Percentiles rank a stretch among this genome's conserved stretches.
phyloP scores from a whole-genome alignment of 2,329 filamentous ascomycete species.

The Seiridium cupressi region DNA sequence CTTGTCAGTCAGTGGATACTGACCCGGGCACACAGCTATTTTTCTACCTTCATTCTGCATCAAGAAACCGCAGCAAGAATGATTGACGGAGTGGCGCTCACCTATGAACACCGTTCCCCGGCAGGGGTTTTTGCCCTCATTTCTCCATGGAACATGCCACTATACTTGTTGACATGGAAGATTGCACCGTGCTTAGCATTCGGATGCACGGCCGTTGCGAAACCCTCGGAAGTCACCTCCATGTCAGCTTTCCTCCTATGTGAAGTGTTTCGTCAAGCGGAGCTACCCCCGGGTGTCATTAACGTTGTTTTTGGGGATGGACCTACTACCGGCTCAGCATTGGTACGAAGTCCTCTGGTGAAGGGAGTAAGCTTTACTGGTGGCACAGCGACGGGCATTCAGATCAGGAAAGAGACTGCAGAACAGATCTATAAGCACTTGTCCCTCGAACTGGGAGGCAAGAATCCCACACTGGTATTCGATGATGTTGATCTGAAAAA shows the following conservation, averaged over 20 bases:
- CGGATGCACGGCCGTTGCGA: conserved; percentile 32
- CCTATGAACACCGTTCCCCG: conserved; percentile 32
- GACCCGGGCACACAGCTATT: conserved; percentile 20
- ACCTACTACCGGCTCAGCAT: conserved; percentile 25
- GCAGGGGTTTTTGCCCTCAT: conserved; percentile 31
- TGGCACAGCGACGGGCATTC: conserved; percentile 28
- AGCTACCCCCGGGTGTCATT: conserved; percentile 26
- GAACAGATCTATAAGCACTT: conserved; percentile 30
- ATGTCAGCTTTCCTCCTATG: conserved; percentile 28
- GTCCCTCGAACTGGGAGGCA: conserved; percentile 41
- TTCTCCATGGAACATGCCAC: conserved; percentile 34
- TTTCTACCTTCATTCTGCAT: conserved; percentile 32
- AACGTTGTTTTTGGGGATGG: conserved; percentile 32
- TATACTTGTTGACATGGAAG: conserved; percentile 34
- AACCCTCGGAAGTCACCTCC: conserved; percentile 32
- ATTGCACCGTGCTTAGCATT: conserved; percentile 33
- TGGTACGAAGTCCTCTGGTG: conserved; percentile 23
- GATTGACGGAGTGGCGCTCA: conserved; percentile 28
- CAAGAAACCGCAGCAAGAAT: conserved; percentile 28
- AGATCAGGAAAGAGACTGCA: conserved; percentile 27
- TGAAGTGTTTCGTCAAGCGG: conserved; percentile 21
- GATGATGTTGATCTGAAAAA: conserved; percentile 51
- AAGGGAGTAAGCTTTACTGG: conserved; percentile 32
- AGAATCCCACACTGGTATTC: conserved; percentile 52
- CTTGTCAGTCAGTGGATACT: background rate